Percentiles rank a stretch among this genome's conserved stretches.
phyloP scores from a whole-genome alignment of 2,329 filamentous ascomycete genomes.

The Botryotinia narcissicola region DNA sequence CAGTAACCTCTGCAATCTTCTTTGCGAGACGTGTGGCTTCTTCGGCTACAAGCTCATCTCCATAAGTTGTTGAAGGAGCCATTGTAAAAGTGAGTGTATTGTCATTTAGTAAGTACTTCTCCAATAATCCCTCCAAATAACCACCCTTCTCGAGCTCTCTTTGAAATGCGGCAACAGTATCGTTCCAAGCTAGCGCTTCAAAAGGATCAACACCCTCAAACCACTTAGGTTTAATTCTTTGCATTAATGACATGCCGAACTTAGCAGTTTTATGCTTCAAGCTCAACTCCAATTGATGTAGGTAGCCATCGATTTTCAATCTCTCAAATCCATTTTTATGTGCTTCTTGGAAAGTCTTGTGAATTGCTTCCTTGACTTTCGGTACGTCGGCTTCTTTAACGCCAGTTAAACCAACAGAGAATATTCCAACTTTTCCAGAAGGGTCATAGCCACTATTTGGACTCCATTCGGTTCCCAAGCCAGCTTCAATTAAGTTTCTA shows the following conservation, averaged over 20 bases:
- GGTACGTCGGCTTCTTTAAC: slow-evolving; percentile 76
- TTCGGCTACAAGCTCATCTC: slow-evolving; percentile 69
- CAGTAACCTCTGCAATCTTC: slow-evolving; percentile 70
- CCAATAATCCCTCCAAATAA: slow-evolving; percentile 80
- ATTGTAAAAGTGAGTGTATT: slow-evolving; percentile 91
- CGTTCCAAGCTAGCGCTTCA: slow-evolving; percentile 86
- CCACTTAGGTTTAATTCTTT: slow-evolving; percentile 87
- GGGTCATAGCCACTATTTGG: slow-evolving; percentile 91
- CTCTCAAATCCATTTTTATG: slow-evolving; percentile 78
- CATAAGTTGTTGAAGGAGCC: slow-evolving; percentile 76
- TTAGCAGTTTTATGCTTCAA: slow-evolving; percentile 95
- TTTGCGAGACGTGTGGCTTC: slow-evolving; percentile 70
- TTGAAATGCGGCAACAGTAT: slow-evolving; percentile 81
- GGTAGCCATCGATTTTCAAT: slow-evolving; percentile 86
- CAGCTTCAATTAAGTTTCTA: slow-evolving; percentile 81
- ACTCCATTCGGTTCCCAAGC: slow-evolving; percentile 88
- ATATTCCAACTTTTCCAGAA: slow-evolving; percentile 73
- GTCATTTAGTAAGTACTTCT: slow-evolving; percentile 88
- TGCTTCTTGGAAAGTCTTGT: slow-evolving; percentile 67
- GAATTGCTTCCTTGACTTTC: slow-evolving; percentile 72
- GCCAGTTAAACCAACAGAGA: slow-evolving; percentile 89
- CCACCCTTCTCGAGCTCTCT: slow-evolving; percentile 67
- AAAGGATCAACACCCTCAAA: slow-evolving; percentile 95
- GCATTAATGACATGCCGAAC: slow-evolving; percentile 88
- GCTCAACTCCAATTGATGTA: slow-evolving; percentile 90